Conservation (phyloP, 129 eudicot species). For the Solidago caesia region DNA sequence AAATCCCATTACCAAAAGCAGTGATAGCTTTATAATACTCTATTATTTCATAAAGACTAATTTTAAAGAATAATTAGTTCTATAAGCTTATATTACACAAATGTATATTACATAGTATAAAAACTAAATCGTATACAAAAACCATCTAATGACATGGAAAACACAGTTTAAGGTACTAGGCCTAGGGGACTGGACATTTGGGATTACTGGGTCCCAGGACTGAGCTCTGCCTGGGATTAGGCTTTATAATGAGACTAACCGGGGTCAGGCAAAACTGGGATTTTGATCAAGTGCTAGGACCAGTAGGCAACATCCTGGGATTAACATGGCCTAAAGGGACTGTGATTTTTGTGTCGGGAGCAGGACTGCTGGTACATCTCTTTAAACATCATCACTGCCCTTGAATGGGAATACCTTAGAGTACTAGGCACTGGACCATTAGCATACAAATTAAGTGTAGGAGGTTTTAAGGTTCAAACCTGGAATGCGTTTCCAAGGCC, state of each 20-base stretch:
- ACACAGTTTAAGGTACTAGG: not conserved
- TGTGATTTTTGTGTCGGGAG: not conserved
- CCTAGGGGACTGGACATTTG: not conserved
- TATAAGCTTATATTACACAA: not conserved
- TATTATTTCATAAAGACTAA: too few species aligned
- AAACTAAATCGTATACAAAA: not conserved
- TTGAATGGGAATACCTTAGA: not conserved
- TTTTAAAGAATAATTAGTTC: too few species aligned
- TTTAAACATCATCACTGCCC: not conserved
- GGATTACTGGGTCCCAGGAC: not conserved
- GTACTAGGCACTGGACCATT: too few species aligned
- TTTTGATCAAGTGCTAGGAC: not conserved
- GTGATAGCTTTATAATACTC: too few species aligned
- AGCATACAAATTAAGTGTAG: not conserved
- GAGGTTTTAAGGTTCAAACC: constrained; percentile 13
- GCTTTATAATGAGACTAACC: not conserved
- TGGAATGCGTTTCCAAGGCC: constrained; percentile 48
- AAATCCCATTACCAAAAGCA: not conserved
- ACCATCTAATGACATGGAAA: not conserved
- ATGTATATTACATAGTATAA: not conserved
- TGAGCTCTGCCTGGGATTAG: not conserved
- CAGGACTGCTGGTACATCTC: not conserved
- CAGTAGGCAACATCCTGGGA: not conserved
- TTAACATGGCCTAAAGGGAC: not conserved
- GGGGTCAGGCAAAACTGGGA: not conserved